Evolutionary conservation across 768 basidiomycete genomes (phyloP).

Genomic region (Tulasnella sp.): DNA sequence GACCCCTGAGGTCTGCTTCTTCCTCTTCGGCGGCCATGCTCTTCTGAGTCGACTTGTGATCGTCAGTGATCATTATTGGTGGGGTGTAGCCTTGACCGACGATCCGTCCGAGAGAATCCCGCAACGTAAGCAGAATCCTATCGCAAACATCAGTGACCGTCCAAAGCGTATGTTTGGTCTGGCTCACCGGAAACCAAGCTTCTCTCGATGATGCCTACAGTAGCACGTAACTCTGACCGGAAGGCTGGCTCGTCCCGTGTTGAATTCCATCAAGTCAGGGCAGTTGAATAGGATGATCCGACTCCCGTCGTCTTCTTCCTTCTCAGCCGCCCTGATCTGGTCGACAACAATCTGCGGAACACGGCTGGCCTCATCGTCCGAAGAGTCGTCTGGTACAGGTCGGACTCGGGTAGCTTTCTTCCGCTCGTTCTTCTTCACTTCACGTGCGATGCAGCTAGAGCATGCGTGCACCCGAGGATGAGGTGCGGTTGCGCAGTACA

Average conservation of each 20-base stretch:
- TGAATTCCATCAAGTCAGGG: constrained; percentile 82
- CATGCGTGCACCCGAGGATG: constrained; percentile 74
- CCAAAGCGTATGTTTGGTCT: background rate
- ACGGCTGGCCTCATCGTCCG: constrained; percentile 64
- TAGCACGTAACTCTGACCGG: constrained; percentile 97
- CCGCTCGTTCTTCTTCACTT: constrained; percentile 86
- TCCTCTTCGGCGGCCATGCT: constrained; percentile 27
- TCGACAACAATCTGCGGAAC: constrained; percentile 10
- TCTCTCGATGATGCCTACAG: constrained; percentile 97
- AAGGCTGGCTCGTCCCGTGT: constrained; percentile 77
- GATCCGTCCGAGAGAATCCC: constrained; percentile 70
- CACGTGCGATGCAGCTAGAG: constrained; percentile 81
- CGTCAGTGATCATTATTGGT: constrained; percentile 98
- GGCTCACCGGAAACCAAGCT: constrained; percentile 67
- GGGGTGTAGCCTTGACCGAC: constrained; percentile 78
- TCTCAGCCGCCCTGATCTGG: constrained; percentile 21
- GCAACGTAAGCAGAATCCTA: constrained; percentile 80
- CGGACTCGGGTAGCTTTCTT: constrained; percentile 81
- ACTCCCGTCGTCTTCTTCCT: constrained; percentile 40
- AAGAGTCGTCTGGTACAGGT: constrained; percentile 51
- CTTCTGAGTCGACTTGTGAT: constrained; percentile 73
- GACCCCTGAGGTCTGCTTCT: constrained; percentile 18
- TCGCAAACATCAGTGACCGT: background rate
- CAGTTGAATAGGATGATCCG: constrained; percentile 94
- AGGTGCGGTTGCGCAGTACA: constrained; percentile 78